Evolutionary conservation across 139 green algal genomes (phyloP).

Genomic region (Micractinium conductrix): DNA sequence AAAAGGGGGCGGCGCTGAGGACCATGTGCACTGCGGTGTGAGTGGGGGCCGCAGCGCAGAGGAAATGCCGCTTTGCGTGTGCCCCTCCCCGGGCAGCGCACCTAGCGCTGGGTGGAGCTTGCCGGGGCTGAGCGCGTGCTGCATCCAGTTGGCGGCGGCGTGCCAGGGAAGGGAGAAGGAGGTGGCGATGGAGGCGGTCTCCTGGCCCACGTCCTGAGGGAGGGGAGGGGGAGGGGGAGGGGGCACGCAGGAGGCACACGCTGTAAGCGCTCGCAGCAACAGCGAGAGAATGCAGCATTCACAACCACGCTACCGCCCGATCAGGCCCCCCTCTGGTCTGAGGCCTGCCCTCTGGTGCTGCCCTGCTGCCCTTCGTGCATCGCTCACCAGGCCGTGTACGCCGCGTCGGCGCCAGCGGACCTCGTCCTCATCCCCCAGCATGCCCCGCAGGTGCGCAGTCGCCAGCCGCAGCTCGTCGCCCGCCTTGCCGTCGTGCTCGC

Average conservation of each 20-base stretch:
- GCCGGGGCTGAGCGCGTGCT: neutral
- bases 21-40: too few species aligned
- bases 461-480: slow-evolving; percentile 27
- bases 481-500: neutral
- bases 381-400: slow-evolving; percentile 9
- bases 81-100: neutral
- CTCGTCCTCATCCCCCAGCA: slow-evolving; percentile 19
- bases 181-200: neutral
- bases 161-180: slow-evolving; percentile 17
- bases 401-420: slow-evolving; percentile 12
- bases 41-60: too few species aligned
- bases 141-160: slow-evolving; percentile 27
- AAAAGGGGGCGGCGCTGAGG: too few species aligned
- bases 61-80: too few species aligned
- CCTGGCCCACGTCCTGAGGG: slow-evolving; percentile 10
- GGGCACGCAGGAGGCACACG: neutral
- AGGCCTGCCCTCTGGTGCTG: neutral
- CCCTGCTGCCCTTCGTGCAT: neutral
- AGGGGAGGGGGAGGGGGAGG: neutral
- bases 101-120: neutral
- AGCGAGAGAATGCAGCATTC: too few species aligned
- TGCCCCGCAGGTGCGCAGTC: neutral
- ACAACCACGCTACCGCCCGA: too few species aligned
- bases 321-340: too few species aligned
- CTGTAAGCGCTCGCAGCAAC: neutral